These are phyloP conservation scores for Dactylella cylindrospora DNA, from an alignment of 2,329 filamentous ascomycete species.

Conservation along the genomic window DNA sequence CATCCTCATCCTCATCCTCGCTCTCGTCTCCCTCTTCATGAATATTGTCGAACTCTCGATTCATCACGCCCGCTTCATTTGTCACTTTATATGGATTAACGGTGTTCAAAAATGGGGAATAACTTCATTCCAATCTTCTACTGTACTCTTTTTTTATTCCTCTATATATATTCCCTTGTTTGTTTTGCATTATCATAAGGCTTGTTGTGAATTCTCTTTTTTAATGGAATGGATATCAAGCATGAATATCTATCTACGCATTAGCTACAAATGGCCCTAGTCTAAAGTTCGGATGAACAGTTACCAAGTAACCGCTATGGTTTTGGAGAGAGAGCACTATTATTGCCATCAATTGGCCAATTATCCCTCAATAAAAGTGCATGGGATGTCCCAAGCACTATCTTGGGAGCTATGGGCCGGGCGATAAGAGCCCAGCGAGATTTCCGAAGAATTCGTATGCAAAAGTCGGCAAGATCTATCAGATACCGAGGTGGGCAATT, in stretches of 20 bases:
- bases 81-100: slow-evolving; percentile 41
- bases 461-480: no score
- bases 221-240: slow-evolving; percentile 45
- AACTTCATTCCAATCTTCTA: slow-evolving; percentile 38
- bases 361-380: no score
- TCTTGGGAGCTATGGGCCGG: no score
- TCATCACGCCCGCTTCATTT: slow-evolving; percentile 28
- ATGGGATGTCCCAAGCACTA: no score
- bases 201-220: slow-evolving; percentile 40
- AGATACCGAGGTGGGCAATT: no score
- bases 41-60: slow-evolving; percentile 18
- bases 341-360: no score
- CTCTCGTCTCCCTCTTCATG: slow-evolving; percentile 27
- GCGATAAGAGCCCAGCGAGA: no score
- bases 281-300: no score
- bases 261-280: no score
- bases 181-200: slow-evolving; percentile 29
- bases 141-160: slow-evolving; percentile 39
- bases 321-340: no score
- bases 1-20: slow-evolving; percentile 6
- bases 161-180: slow-evolving; percentile 43
- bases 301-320: no score
- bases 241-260: slow-evolving; percentile 44
- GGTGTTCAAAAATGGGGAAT: slow-evolving; percentile 45
- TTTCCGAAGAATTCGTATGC: no score